Percentiles rank a stretch among this genome's conserved stretches.
Conservation (phyloP, 305 asterid genomes). For the Ajuga reptans region DNA sequence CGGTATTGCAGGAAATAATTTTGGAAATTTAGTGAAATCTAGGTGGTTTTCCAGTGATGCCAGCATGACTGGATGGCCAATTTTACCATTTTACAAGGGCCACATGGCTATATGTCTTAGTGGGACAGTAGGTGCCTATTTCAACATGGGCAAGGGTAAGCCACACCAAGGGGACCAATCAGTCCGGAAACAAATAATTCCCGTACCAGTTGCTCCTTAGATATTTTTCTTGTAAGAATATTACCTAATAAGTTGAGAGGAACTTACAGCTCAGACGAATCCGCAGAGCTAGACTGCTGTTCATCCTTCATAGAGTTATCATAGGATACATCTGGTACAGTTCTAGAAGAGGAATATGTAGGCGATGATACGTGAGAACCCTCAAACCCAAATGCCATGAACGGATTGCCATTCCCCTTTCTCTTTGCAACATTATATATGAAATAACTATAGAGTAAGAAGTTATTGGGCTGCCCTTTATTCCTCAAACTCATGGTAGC, state of each 20-base stretch:
- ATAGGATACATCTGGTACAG: slow-evolving; percentile 54
- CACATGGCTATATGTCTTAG: not conserved
- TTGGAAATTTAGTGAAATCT: not conserved
- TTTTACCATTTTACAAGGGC: not conserved
- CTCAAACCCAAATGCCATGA: slow-evolving; percentile 45
- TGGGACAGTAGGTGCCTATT: too few relatives aligned
- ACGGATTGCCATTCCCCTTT: slow-evolving; percentile 37
- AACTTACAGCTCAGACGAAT: slow-evolving; percentile 62
- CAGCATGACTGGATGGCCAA: not conserved
- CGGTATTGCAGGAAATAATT: not conserved
- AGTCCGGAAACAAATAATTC: not conserved
- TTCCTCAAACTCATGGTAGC: slow-evolving; percentile 63
- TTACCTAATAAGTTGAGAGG: not conserved
- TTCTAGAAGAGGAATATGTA: slow-evolving; percentile 51
- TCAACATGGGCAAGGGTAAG: not conserved
- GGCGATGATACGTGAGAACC: slow-evolving; percentile 45
- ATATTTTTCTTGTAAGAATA: not conserved
- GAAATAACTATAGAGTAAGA: slow-evolving; percentile 58
- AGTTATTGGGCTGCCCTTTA: slow-evolving; percentile 57
- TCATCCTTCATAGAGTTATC: slow-evolving; percentile 45
- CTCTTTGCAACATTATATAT: slow-evolving; percentile 52
- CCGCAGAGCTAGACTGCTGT: slow-evolving; percentile 44
- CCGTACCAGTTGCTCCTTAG: not conserved
- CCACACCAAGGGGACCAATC: not conserved
- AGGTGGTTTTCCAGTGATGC: not conserved